phyloP scores from a whole-genome alignment of 2,329 filamentous ascomycete species.

The Trichophyton benhamiae region DNA sequence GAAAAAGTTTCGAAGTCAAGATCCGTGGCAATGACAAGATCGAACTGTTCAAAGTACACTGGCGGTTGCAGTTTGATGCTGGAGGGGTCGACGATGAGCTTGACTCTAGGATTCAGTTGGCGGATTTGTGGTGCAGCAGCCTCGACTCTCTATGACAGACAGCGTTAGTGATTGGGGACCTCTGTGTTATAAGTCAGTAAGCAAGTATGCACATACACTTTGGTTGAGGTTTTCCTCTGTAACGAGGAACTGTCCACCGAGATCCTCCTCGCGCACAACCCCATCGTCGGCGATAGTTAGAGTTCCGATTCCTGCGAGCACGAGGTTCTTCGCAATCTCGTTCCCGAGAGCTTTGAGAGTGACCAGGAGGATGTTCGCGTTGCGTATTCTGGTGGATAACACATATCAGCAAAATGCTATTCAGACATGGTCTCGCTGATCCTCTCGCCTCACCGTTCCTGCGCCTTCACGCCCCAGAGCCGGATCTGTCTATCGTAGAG shows the following conservation, averaged over 20 bases:
- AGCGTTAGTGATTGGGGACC: not conserved
- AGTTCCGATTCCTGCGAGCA: conserved; percentile 81
- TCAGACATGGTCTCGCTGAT: too few species aligned
- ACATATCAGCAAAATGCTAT: conserved; percentile 13
- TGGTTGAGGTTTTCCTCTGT: conserved; percentile 59
- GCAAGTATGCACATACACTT: conserved; percentile 42
- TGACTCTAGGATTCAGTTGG: conserved; percentile 81
- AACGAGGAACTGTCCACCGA: conserved; percentile 75
- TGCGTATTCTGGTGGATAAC: conserved; percentile 53
- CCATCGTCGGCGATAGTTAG: conserved; percentile 78
- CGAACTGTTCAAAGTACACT: conserved; percentile 66
- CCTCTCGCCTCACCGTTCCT: conserved; percentile 48
- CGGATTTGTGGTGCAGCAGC: conserved; percentile 66
- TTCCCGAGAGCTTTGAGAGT: conserved; percentile 78
- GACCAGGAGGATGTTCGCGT: conserved; percentile 78
- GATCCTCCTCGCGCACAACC: conserved; percentile 61
- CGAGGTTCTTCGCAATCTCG: conserved; percentile 94
- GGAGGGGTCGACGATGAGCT: conserved; percentile 56
- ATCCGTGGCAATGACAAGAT: conserved; percentile 83
- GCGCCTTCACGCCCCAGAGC: conserved; percentile 90
- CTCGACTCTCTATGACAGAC: conserved; percentile 53
- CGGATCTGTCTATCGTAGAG: conserved; percentile 96
- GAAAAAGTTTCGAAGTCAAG: conserved; percentile 62
- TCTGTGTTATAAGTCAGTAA: not conserved
- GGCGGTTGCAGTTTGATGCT: conserved; percentile 56